Conservation (phyloP, 2,329 filamentous ascomycete species). For the Penicillium aurantiogriseum region DNA sequence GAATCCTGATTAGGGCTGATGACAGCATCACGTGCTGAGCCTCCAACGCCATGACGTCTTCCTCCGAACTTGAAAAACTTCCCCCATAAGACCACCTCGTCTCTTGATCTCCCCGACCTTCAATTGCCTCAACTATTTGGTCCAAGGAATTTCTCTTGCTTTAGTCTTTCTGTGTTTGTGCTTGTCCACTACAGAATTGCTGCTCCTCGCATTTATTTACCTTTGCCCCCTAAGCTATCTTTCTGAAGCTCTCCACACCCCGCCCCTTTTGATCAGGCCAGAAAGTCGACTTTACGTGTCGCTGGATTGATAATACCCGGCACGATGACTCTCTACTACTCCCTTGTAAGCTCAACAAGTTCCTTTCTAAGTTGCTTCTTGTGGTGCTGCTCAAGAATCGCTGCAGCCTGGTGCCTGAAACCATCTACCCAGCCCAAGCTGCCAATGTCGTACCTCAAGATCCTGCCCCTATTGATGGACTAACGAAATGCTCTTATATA, state of each 20-base stretch:
- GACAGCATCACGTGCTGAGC: conserved; percentile 20
- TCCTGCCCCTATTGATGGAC: not conserved
- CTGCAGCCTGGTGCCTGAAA: conserved; percentile 25
- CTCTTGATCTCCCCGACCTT: conserved; percentile 24
- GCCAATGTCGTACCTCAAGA: conserved; percentile 13
- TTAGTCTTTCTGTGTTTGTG: not conserved
- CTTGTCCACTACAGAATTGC: not conserved
- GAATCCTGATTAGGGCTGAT: conserved; percentile 1
- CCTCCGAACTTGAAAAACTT: conserved; percentile 21
- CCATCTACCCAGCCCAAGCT: conserved; percentile 6
- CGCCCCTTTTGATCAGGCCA: conserved; percentile 19
- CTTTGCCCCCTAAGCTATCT: conserved; percentile 10
- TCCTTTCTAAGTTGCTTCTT: not conserved
- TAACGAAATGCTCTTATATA: conserved; percentile 25
- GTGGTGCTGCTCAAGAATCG: conserved; percentile 8
- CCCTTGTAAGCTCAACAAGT: conserved; percentile 53
- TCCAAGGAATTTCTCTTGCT: conserved; percentile 5
- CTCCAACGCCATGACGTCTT: conserved; percentile 34
- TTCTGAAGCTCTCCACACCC: conserved; percentile 17
- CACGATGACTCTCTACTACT: conserved; percentile 70
- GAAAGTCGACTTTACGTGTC: conserved; percentile 8
- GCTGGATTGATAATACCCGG: conserved; percentile 21
- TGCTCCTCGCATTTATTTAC: conserved; percentile 17
- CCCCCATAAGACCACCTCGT: conserved; percentile 70
- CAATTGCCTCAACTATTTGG: conserved; percentile 36